Base-by-base conservation (phyloP, 1,284 basidiomycete species). In the Mrakiaceae sp. region DNA sequence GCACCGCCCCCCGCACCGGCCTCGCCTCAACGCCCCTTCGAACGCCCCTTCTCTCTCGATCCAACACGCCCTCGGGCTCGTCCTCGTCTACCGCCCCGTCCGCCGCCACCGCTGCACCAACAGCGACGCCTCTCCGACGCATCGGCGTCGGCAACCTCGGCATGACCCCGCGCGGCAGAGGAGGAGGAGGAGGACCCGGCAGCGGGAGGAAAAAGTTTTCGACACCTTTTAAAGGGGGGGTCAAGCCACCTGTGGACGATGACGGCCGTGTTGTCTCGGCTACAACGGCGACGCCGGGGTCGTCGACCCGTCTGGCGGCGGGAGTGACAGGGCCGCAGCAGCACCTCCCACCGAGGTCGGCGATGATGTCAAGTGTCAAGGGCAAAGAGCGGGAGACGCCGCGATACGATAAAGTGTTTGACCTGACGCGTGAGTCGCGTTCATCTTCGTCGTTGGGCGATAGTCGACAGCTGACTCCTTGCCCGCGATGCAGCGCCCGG, bases 171-270 rank as follows among this genome's bases (percentile, higher is more conserved):
- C 39, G 64, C 39, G 50, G 53, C 50, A 49, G 67, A 43, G 44
- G 64, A 43, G 47, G 66, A 43, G 47, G 66, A 27, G 27, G 27
- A 27, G 27, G 27, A 27, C 27, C 27, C 27, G 27, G 27, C 27
- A 27, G 27, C 27, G 27, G 40, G 63, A 65, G 48, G 16, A 62
- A 54, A 3, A 68, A 67, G 10, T 78, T 77, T 58, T 62, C 67
- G 5, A 74, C 74, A 2, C 77, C 77, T 0, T 78, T 78, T 70
- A 74, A 73, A 60, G 66, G 63, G 11, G 50, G 64, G 14, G 49
- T 64, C 7, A 52, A 11, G 39, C 46, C 43, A n/a, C 11, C 12
- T 40, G 14, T 16, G 46, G 27, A 8, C 27, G 44, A n/a, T 11
- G 42, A 11, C 5, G 42, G 7, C 5, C 43, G 11, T 2, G 50